Percentiles rank a stretch among this genome's conserved stretches.
These are phyloP conservation scores for Laburnicola sp. DNA, from an alignment of 2,329 filamentous ascomycete genomes.

Conservation along the genomic window DNA sequence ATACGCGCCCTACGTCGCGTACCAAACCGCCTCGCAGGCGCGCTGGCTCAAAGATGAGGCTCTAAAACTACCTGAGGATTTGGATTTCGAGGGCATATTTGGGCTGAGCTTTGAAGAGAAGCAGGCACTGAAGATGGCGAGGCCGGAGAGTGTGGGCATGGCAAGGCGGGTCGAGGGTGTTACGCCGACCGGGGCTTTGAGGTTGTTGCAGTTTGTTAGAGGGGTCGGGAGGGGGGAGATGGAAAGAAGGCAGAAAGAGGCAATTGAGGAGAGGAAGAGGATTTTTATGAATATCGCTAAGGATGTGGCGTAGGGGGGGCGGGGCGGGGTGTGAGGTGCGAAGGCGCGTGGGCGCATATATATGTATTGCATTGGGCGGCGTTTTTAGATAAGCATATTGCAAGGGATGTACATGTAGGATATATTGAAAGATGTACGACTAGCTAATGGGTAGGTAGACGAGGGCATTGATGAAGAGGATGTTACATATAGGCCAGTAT, in stretches of 20 bases:
- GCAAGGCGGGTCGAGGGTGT: conserved; percentile 82
- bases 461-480: too few relatives aligned
- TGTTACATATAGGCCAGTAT: too few relatives aligned
- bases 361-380: background rate
- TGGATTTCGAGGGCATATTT: conserved; percentile 74
- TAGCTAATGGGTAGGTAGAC: too few relatives aligned
- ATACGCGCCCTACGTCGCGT: conserved; percentile 83
- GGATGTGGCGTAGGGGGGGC: conserved; percentile 11
- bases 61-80: conserved; percentile 68
- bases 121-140: conserved; percentile 67
- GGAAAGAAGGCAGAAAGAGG: conserved; percentile 32
- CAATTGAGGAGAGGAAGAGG: conserved; percentile 37
- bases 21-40: conserved; percentile 68
- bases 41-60: conserved; percentile 76
- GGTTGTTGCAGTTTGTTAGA: conserved; percentile 66
- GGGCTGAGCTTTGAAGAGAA: conserved; percentile 82
- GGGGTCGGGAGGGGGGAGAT: conserved; percentile 42
- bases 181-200: conserved; percentile 55
- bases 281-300: conserved; percentile 23
- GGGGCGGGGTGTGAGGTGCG: too few relatives aligned
- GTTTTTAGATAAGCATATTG: conserved; percentile 1
- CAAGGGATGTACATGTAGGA: conserved; percentile 14
- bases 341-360: background rate
- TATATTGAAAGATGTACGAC: too few relatives aligned
- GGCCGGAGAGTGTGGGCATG: conserved; percentile 85